Evolutionary conservation across 1,284 basidiomycete genomes (phyloP), one percentile per base, ranked within the genome.

Genomic region (Fomitopsis pinicola): DNA sequence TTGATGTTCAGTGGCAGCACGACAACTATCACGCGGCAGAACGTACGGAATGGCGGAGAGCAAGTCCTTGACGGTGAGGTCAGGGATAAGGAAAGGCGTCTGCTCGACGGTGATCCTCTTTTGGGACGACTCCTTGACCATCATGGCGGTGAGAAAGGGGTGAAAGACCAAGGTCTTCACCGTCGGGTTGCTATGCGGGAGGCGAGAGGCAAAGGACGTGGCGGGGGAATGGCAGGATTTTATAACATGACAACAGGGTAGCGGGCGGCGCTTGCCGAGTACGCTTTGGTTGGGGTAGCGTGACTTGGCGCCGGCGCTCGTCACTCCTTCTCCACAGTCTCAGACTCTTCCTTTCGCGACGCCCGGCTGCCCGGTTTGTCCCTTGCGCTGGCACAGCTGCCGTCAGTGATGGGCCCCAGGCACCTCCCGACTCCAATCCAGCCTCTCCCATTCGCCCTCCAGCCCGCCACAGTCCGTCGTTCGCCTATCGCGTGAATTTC

Each of bases 31-130:
- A 42, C 14, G 30, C 42, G 36, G 44, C 50, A 53, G 35, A 17
- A 83, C 86, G 67, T 72, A 95, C 93, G 95, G 96, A 73, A 98
- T 97, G 33, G 85, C 86, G 59, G 86, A 87, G 58, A 98, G 83
- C 62, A 98, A 77, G 71, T 96, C 91, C 78, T 95, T 95, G 73
- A 96, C 82, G 22, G 89, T 83, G 63, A 95, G 80, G 76, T 93
- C 87, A 42, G 94, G 94, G 63, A 95, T 91, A 54, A 85, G 73
- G 68, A 87, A 86, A 61, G 82, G 78, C 53, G 77, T 79, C 75
- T 91, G 89, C 66, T 87, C 79, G 62, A 88, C 77, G 68, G 75
- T 69, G 42, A 65, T 64, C 61, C 69, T 63, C 42, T 67, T 67
- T 53, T 66, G 69, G 63, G 68, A 64, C 60, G 67, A 63, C 55